These are phyloP conservation scores for Protoeuglena noctilucae DNA, from an alignment of 139 green algal genomes.

Conservation along the genomic window DNA sequence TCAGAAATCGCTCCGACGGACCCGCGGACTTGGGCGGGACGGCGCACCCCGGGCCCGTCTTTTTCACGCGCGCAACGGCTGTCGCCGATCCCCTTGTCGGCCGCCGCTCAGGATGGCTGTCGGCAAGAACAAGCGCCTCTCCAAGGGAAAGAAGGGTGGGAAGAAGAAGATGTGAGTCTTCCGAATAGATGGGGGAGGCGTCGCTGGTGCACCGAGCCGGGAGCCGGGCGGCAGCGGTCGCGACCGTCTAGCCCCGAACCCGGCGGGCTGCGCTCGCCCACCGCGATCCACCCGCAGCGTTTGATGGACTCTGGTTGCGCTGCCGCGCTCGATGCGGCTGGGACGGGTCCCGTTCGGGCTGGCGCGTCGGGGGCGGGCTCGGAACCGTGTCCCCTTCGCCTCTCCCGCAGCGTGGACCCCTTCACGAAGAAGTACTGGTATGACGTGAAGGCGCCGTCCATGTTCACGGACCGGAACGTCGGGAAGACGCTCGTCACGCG, in stretches of 20 bases:
- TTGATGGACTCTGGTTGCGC: no score
- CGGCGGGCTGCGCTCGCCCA: background rate
- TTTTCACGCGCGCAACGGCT: no score
- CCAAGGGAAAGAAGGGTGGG: slow-evolving; percentile 95
- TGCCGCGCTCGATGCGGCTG: no score
- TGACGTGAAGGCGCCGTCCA: slow-evolving; percentile 94
- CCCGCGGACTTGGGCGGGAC: no score
- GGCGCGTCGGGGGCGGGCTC: no score
- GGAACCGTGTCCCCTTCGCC: no score
- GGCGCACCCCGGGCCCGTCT: no score
- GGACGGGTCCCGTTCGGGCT: no score
- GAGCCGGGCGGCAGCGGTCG: background rate
- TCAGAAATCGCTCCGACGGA: no score
- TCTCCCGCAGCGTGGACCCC: slow-evolving; percentile 77
- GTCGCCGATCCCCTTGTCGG: no score
- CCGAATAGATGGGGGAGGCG: no score
- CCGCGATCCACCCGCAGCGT: background rate
- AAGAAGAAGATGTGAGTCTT: slow-evolving; percentile 92
- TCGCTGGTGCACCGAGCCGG: background rate
- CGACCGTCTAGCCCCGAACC: no score
- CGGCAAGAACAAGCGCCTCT: slow-evolving; percentile 98
- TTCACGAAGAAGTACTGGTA: slow-evolving; percentile 99
- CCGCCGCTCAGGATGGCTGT: slow-evolving; percentile 33
- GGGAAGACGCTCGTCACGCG: slow-evolving; percentile 97
- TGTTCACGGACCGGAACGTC: slow-evolving; percentile 77